Base-by-base conservation (phyloP, 495 filamentous ascomycete genomes). In the Hypoxylon trugodes region DNA sequence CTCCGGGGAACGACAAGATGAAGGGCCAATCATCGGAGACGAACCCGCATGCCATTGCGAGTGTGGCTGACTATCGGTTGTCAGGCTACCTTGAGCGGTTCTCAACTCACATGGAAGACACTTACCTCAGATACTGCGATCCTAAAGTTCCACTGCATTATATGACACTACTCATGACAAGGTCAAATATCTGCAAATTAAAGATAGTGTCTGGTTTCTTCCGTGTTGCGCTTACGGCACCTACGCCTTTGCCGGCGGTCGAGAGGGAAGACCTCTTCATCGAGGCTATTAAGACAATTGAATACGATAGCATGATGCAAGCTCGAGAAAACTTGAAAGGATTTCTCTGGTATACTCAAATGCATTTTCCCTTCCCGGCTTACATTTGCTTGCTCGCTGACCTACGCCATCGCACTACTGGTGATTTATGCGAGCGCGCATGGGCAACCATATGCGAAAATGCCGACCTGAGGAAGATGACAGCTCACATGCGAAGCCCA, bases 81-180 rank as follows among this genome's bases (percentile, higher is more conserved):
- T 73, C 80, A 53, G 66, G 76, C 48, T 82, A 86, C 70, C 77
- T 87, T 28, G 81, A 78, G 22, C 77, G 80, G 13, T 85, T 82
- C 65, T 82, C 82, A 59, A 65, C 76, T 33, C 78, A 83, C 25
- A 77, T 88, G 33, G 85, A 88, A 54, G 81, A 83, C 36, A 76
- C 77, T 15, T 89, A 89, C 65, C 76, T 90, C 10, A 76, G 77
- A 42, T 76, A 82, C 35, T 88, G 85, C 69, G 85, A 91, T 59
- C 79, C 83, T 53, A 80, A 77, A 40, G 79, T 87, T 15, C 88
- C 87, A 4, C 73, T 90, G 32, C 82, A 86, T 49, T 76, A 75
- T 37, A 79, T 86, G 61, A 80, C 81, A 0, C 35, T 82, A 15
- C 63, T 81, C 18, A 81, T 81, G 74, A 80, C 82, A 2, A 74